phyloP scores from a whole-genome alignment of 306 rosid species.

The Prunus mira region DNA sequence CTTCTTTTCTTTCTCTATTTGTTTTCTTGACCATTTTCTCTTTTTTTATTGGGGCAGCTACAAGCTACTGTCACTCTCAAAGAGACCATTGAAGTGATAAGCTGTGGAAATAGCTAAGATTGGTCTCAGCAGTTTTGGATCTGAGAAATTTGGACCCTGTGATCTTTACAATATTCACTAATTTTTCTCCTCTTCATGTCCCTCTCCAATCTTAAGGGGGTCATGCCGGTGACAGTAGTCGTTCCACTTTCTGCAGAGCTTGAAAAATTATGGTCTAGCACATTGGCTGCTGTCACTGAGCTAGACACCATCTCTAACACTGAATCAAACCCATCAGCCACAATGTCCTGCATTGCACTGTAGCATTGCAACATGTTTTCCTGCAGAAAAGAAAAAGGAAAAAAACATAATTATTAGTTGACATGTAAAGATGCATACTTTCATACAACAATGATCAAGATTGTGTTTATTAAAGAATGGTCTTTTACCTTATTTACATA shows the following conservation, averaged over 20 bases:
- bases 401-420: not conserved
- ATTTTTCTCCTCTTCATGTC: constrained; percentile 56
- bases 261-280: constrained; percentile 69
- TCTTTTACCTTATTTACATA: constrained; percentile 57
- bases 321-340: constrained; percentile 53
- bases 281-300: constrained; percentile 67
- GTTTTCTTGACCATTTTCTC: not conserved
- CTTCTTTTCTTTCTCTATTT: not conserved
- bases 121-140: constrained; percentile 33
- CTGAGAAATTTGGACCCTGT: constrained; percentile 42
- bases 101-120: constrained; percentile 1
- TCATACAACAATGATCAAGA: not conserved
- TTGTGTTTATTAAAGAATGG: not conserved
- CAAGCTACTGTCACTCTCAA: constrained; percentile 20
- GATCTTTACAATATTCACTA: constrained; percentile 30
- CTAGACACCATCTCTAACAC: constrained; percentile 47
- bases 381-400: constrained; percentile 28
- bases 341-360: constrained; percentile 47
- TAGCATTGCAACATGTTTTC: constrained; percentile 56
- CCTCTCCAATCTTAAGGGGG: constrained; percentile 36
- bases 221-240: constrained; percentile 19
- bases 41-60: not conserved
- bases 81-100: too few relatives aligned
- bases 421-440: not conserved
- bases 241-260: constrained; percentile 67